Base-by-base conservation (phyloP, 257 asterid species). In the Coffea canephora region DNA sequence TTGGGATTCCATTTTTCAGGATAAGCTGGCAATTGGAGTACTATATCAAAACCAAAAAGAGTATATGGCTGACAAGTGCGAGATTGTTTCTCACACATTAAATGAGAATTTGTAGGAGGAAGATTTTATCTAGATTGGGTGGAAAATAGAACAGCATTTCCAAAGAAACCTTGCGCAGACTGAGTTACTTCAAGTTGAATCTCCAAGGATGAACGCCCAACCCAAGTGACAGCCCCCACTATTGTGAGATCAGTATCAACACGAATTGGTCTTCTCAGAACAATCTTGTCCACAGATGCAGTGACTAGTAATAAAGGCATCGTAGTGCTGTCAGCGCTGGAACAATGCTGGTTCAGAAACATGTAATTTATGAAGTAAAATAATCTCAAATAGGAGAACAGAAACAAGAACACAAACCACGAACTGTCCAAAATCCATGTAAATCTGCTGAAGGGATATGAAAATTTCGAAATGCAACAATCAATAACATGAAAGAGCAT, bases 261-360 rank as follows among this genome's bases (percentile, higher is more conserved):
- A 54, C 70, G 78, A 76, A 94, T 91, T 34, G 97, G 94, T 81
- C 89, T 94, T 77, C 85, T 90, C 9, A 94, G 87, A 78, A 88
- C 93, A 94, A 94, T 91, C 87, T 84, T 94, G 87, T 94, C 98
- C 81, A 92, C 98, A 14, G 98, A 94, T 75, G 98, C 98, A 71
- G 98, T 94, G 59, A 92, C 97, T 69, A 94, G 86, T 78, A 92
- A 76, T 69, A 94, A 77, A 48, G 98, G 90, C 87, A 94, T 89
- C 21, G 92, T 92, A 55, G 92, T 86, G 88, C 90, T 88, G 84
- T 92, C 92, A 79, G 84, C 84, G 55, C 87, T 77, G 72, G 89
- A 87, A 85, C 97, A 94, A 69, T 94, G 98, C 97, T 94, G 97
- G 74, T 52, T 48, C 79, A 75, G 34, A 74, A 74, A 74, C 41